These are phyloP conservation scores for Stephanodiscus minutulus DNA, from an alignment of 108 stramenopile genomes.

Conservation along the genomic window DNA sequence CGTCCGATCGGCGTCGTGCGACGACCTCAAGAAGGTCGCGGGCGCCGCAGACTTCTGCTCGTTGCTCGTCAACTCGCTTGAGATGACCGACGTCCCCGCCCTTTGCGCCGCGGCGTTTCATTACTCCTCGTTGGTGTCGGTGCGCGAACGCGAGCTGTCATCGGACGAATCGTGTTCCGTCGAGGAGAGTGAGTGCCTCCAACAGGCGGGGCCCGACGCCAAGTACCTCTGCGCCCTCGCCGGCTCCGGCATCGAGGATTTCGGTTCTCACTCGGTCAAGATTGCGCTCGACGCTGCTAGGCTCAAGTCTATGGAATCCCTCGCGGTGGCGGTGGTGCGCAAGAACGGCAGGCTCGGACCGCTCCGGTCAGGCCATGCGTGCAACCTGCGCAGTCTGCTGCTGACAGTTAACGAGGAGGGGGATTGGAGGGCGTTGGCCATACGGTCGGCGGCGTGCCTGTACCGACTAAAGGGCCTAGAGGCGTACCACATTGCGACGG, in stretches of 20 bases:
- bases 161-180: conserved; percentile 11
- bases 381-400: conserved; percentile 64
- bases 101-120: conserved; percentile 76
- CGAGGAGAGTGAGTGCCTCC: conserved; percentile 21
- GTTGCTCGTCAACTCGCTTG: conserved; percentile 75
- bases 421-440: conserved; percentile 87
- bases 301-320: conserved; percentile 69
- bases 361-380: conserved; percentile 33
- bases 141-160: conserved; percentile 33
- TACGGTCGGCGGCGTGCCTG: conserved; percentile 77
- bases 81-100: conserved; percentile 67
- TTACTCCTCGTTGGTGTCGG: conserved; percentile 54
- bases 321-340: conserved; percentile 38
- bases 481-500: neutral
- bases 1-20: conserved; percentile 59
- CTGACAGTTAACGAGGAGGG: conserved; percentile 61
- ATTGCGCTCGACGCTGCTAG: conserved; percentile 75
- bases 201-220: conserved; percentile 13
- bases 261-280: conserved; percentile 53
- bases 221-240: conserved; percentile 47
- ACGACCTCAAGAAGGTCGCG: conserved; percentile 58
- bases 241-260: conserved; percentile 43
- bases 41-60: conserved; percentile 79
- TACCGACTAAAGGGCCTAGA: conserved; percentile 69
- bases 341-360: conserved; percentile 31